Percentiles rank a stretch among this genome's conserved stretches.
These are phyloP conservation scores for Dactylellina haptotyla DNA, from an alignment of 2,329 filamentous ascomycete genomes.

Conservation along the genomic window DNA sequence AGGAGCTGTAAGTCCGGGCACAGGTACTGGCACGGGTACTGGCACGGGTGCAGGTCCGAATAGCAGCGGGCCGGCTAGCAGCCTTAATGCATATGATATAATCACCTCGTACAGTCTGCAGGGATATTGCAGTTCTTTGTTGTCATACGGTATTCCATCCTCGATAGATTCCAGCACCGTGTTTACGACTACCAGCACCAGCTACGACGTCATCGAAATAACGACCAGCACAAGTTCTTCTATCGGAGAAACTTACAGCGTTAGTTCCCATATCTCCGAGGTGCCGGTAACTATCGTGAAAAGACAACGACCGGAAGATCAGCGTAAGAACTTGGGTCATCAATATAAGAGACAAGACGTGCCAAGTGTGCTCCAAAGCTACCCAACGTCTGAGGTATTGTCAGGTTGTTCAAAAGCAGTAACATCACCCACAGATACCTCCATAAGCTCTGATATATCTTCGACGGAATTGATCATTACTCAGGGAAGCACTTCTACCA, in stretches of 20 bases:
- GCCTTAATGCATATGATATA: not conserved
- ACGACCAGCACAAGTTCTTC: not conserved
- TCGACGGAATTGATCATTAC: not conserved
- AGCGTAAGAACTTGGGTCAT: not conserved
- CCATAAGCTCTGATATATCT: not conserved
- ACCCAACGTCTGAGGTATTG: not conserved
- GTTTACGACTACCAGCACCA: not conserved
- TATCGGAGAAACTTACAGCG: not conserved
- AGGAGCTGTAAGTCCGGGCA: not conserved
- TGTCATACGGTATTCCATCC: not conserved
- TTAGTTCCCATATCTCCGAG: not conserved
- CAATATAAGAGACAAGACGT: not conserved
- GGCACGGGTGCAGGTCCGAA: not conserved
- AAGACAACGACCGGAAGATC: not conserved
- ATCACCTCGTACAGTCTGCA: conserved; percentile 10
- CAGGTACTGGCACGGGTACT: not conserved
- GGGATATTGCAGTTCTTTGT: conserved; percentile 7
- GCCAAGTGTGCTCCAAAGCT: not conserved
- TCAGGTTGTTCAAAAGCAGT: not conserved
- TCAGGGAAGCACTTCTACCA: not conserved
- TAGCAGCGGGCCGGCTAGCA: not conserved
- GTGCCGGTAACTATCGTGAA: not conserved
- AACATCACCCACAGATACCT: not conserved
- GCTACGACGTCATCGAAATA: not conserved
- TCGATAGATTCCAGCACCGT: not conserved